Percentiles rank a stretch among this genome's conserved stretches.
Evolutionary conservation across 768 basidiomycete species (phyloP).

Genomic region (Suillus sp.): DNA sequence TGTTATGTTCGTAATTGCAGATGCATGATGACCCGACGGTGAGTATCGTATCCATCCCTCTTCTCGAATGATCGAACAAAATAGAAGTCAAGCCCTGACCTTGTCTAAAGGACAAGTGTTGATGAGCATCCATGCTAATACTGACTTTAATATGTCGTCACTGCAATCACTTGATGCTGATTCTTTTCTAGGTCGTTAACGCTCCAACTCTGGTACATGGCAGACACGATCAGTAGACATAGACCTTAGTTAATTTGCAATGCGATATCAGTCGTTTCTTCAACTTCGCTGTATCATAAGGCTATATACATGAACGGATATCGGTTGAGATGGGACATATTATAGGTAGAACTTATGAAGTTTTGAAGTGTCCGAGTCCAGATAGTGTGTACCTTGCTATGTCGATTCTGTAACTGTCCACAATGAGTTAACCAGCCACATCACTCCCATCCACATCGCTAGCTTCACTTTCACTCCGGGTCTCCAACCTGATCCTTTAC

Average conservation of each 20-base stretch:
- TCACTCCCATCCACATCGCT: slow-evolving; percentile 41
- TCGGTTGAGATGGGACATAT: too few species aligned
- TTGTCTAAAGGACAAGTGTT: slow-evolving; percentile 70
- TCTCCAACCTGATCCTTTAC: slow-evolving; percentile 33
- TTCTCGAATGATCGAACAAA: slow-evolving; percentile 60
- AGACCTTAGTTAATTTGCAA: neutral
- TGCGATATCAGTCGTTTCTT: too few species aligned
- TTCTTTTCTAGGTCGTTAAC: slow-evolving; percentile 12
- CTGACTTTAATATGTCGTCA: slow-evolving; percentile 45
- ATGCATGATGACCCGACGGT: slow-evolving; percentile 33
- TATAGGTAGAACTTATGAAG: too few species aligned
- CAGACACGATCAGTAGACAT: neutral
- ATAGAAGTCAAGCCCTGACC: slow-evolving; percentile 93
- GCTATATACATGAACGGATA: too few species aligned
- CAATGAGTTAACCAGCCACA: slow-evolving; percentile 70
- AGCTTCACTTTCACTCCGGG: slow-evolving; percentile 47
- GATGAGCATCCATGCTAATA: slow-evolving; percentile 92
- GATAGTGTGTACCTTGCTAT: slow-evolving; percentile 7
- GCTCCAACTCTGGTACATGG: neutral
- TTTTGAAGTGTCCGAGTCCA: neutral
- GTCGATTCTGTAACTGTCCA: slow-evolving; percentile 44
- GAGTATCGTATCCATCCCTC: slow-evolving; percentile 31
- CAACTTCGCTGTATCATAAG: too few species aligned
- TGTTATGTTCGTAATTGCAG: neutral
- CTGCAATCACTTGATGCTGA: slow-evolving; percentile 21